Conservation (phyloP, 1,284 basidiomycete genomes). For the Ustilago lituana region DNA sequence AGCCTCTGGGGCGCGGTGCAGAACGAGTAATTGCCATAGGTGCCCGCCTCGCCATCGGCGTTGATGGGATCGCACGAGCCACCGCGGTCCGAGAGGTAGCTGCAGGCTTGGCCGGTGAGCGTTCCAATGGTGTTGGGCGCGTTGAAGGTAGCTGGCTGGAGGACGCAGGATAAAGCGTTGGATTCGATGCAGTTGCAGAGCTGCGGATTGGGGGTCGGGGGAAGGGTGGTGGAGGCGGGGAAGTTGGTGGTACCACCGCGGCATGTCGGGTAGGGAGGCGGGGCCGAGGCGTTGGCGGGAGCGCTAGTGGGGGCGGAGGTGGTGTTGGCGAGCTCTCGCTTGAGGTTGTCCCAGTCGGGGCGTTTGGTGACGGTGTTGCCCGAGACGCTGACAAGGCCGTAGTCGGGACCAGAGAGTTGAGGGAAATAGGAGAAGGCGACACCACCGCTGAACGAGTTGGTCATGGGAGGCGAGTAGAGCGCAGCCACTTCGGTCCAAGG, state of each 20-base stretch:
- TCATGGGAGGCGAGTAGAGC: constrained; percentile 79
- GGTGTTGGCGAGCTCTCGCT: constrained; percentile 73
- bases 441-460: constrained; percentile 84
- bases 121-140: constrained; percentile 76
- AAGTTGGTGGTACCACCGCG: constrained; percentile 74
- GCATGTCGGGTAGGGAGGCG: constrained; percentile 75
- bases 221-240: constrained; percentile 77
- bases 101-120: constrained; percentile 77
- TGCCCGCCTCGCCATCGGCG: constrained; percentile 77
- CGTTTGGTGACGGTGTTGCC: constrained; percentile 74
- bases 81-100: constrained; percentile 73
- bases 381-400: constrained; percentile 83
- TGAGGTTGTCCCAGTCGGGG: constrained; percentile 77
- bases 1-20: constrained; percentile 77
- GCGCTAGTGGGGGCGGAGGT: constrained; percentile 75
- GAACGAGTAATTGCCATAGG: constrained; percentile 78
- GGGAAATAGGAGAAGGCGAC: constrained; percentile 75
- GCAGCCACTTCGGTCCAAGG: constrained; percentile 82
- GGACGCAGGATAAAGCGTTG: constrained; percentile 76
- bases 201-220: constrained; percentile 82
- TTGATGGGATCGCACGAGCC: constrained; percentile 76
- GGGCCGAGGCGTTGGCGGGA: constrained; percentile 71
- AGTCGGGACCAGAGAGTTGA: constrained; percentile 74
- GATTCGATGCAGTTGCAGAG: constrained; percentile 81
- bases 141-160: constrained; percentile 75